phyloP scores from a whole-genome alignment of 768 basidiomycete species.

The Boletus rufocinnamomeus region DNA sequence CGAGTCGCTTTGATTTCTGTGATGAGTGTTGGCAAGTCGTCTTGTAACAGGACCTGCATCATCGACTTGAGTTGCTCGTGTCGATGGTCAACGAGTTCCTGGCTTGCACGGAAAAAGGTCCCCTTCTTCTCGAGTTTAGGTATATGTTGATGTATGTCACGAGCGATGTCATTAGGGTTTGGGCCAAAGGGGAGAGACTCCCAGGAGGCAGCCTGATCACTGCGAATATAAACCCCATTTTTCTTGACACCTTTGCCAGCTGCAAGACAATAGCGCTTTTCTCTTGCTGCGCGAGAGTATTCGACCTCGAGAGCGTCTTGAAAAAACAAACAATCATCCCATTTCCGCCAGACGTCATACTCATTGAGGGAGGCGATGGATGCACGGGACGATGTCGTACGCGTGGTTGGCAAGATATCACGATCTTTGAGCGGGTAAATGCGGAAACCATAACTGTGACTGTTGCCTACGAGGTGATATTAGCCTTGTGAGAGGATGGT shows the following conservation, averaged over 20 bases:
- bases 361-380: conserved; percentile 42
- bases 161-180: conserved; percentile 72
- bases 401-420: conserved; percentile 29
- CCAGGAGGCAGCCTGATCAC: conserved; percentile 78
- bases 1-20: conserved; percentile 61
- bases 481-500: neutral
- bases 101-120: conserved; percentile 70
- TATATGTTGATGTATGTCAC: conserved; percentile 63
- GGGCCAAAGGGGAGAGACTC: conserved; percentile 85
- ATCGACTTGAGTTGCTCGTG: conserved; percentile 59
- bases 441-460: conserved; percentile 62
- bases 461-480: conserved; percentile 42
- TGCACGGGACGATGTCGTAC: conserved; percentile 36
- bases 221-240: conserved; percentile 64
- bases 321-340: conserved; percentile 83
- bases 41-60: conserved; percentile 57
- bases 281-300: conserved; percentile 61
- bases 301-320: conserved; percentile 69
- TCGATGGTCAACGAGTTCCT: conserved; percentile 64
- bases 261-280: conserved; percentile 65
- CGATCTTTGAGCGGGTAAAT: conserved; percentile 47
- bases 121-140: conserved; percentile 73
- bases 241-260: conserved; percentile 79
- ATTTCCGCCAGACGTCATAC: conserved; percentile 77
- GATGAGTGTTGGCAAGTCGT: conserved; percentile 65